Base-by-base conservation (phyloP, 305 asterid genomes). In the Fraxinus ornus region DNA sequence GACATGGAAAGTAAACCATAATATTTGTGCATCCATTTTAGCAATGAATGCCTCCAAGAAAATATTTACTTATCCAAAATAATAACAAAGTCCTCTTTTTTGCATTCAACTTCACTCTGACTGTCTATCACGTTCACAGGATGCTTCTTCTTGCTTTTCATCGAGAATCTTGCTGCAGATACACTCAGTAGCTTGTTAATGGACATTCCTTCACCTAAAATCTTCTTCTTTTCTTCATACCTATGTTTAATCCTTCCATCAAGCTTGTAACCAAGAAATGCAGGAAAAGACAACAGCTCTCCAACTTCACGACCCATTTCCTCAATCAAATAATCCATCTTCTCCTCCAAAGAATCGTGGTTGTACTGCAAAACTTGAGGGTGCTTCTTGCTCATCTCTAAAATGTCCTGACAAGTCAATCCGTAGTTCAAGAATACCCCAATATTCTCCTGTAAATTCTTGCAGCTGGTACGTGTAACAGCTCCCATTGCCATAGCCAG, bases 251-350 rank as follows among this genome's bases (percentile, higher is more conserved):
- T 95, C 79, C 97, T 90, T 21, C 90, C 91, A 64, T 95, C 95
- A 57, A 95, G 94, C 88, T 92, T 91, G 84, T 95, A 95, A 41
- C 99, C 99, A 32, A 95, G 98, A 87, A 92, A 95, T 21, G 97
- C 97, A 72, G 99, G 98, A 80, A 95, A 95, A 26, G 94, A 88
- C 93, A 94, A 64, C 37, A 95, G 77, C 87, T 95, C 99, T 24
- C 93, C 88, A 12, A 95, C 97, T 85, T 92, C 97, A 52, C 97
- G 95, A 7, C 98, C 97, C 98, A 94, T 94, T 75, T 91, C 99
- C 85, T 89, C 94, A 36, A 89, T 83, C 91, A 95, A 89, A 88
- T 95, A 95, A 84, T 90, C 87, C 91, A 95, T 33, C 86, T 95
- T 95, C 94, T 91, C 92, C 77, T 93, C 94, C 83, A 95, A 87